Base-by-base conservation (phyloP, 495 filamentous ascomycete genomes). In the Xylaria longipes region DNA sequence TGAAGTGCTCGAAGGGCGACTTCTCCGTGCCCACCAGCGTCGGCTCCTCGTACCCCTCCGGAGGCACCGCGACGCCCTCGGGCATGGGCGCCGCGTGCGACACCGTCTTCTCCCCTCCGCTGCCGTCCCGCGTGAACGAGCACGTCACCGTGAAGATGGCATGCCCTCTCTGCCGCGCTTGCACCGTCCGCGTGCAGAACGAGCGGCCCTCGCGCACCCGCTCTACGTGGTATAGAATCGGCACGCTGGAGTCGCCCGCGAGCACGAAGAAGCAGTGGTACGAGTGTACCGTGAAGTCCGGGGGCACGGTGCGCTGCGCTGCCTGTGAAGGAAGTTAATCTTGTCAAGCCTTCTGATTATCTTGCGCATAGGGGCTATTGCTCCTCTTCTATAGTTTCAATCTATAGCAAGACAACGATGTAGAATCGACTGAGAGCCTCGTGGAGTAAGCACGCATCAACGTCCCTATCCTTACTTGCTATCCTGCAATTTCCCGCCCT, bases 231-330 rank as follows among this genome's bases (percentile, higher is more conserved):
- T 84, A 99, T 68, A 98, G 83, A 73, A 99, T 92, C 5, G 96
- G 95, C 45, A 97, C 89, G 50, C 91, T 88, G 9, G 90, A 84
- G 78, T 95, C 91, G 37, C 95, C 96, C 14, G 93, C 94, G 2
- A 98, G 91, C 46, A 99, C 91, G 83, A 99, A 99, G 86, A 97
- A 99, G 87, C 95, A 98, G 86, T 99, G 96, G 93, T 97, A 97
- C 81, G 90, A 93, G 84, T 99, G 95, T 57, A 94, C 87, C 72
- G 90, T 86, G 83, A 97, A 97, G 79, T 93, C 85, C 29, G 83
- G 76, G 2, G 91, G 90, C 22, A 99, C 91, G 62, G 96, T 99
- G 65, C 87, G 86, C 82, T 97, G 94, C 14, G 94, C 96, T 20
- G 97, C 95, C 61, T 79, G 33, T 31, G 35, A 61, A 48, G 14